phyloP scores from a whole-genome alignment of 1,139 yeast species.

The Sporopachydermia cereana region DNA sequence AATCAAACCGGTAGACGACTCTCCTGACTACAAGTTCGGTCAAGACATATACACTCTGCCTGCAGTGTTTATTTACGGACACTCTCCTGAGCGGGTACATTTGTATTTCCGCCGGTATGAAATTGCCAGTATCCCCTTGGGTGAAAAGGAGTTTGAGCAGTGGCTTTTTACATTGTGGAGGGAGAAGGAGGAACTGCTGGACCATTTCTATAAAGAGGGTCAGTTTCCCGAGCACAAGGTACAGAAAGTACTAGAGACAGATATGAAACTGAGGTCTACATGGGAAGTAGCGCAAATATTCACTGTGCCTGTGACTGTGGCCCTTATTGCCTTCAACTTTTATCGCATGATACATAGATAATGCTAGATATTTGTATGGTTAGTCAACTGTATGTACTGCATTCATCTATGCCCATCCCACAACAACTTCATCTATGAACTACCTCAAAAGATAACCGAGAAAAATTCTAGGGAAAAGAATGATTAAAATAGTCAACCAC shows the following conservation, averaged over 20 bases:
- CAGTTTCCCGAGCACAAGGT: constrained; percentile 24
- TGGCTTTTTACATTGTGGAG: constrained; percentile 77
- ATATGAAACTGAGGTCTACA: constrained; percentile 16
- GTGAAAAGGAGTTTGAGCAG: constrained; percentile 45
- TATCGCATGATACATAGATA: background rate
- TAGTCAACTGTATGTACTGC: no score
- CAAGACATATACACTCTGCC: constrained; percentile 64
- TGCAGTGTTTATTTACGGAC: constrained; percentile 53
- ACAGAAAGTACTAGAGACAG: constrained; percentile 11
- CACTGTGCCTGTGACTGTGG: constrained; percentile 21
- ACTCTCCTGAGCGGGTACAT: constrained; percentile 55
- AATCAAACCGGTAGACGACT: constrained; percentile 26
- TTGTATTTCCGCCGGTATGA: constrained; percentile 51
- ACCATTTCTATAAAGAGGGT: constrained; percentile 46
- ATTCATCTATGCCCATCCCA: no score
- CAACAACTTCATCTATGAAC: no score
- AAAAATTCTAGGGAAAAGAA: no score
- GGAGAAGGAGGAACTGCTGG: constrained; percentile 64
- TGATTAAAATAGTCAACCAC: no score
- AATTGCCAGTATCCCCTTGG: constrained; percentile 54
- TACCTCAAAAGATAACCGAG: no score
- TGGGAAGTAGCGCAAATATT: constrained; percentile 23
- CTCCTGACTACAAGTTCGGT: constrained; percentile 46
- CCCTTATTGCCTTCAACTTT: constrained; percentile 10
- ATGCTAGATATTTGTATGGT: background rate